Conservation (phyloP, 1,139 yeast genomes). For the Scheffersomyces segobiensis region DNA sequence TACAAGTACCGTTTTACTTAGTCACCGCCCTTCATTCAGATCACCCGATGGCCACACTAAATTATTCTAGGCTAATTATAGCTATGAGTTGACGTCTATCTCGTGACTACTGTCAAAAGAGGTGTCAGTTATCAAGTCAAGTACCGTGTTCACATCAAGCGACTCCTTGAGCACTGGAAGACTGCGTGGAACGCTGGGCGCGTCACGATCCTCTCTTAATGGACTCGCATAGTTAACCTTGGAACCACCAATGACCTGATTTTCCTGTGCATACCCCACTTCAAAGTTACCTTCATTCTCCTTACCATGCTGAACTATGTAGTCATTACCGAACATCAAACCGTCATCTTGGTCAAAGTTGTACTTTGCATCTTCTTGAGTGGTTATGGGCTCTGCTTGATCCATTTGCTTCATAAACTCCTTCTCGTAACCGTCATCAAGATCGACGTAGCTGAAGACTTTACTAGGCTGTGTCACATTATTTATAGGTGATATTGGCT, state of each 20-base stretch:
- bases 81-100: conserved; percentile 7
- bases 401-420: conserved; percentile 17
- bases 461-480: background rate
- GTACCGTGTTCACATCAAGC: background rate
- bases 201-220: conserved; percentile 1
- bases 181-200: background rate
- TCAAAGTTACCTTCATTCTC: conserved; percentile 2
- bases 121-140: conserved; percentile 8
- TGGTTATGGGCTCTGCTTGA: background rate
- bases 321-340: background rate
- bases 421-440: conserved; percentile 28
- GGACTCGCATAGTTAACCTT: background rate
- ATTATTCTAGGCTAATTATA: background rate
- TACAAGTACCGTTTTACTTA: background rate
- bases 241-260: background rate
- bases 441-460: conserved; percentile 16
- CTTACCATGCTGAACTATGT: conserved; percentile 4
- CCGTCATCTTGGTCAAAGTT: background rate
- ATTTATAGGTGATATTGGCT: background rate
- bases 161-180: background rate
- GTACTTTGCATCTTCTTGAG: conserved; percentile 1
- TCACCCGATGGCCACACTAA: background rate
- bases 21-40: background rate
- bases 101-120: conserved; percentile 19
- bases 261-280: background rate